Evolutionary conservation across 352 stramenopile genomes (phyloP), one percentile per base, ranked within the genome.

Genomic region (Saprolegnia parasitica): DNA sequence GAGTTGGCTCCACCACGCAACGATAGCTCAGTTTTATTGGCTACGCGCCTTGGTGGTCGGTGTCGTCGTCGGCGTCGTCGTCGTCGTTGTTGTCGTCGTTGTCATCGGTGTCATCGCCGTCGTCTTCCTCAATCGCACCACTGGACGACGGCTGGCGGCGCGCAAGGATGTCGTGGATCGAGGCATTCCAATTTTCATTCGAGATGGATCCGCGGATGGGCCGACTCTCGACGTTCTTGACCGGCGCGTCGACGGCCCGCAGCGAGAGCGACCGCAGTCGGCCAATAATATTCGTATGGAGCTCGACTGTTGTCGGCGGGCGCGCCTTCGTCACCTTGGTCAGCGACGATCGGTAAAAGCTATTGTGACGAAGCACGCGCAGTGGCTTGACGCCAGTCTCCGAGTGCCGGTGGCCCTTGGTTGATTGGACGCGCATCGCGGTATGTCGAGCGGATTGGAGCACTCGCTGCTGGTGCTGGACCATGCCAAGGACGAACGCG

Each of bases 401-500:
- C 24, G 24, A 60, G 52, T 60, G 24, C 11, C 52, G 24, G 9
- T 35, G 24, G 52, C 52, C 24, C 9, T 20, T 60, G 46, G 46
- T 52, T 52, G 46, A 21, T 52, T 52, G 46, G 18, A 52, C 46
- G 46, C 21, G 46, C 21, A 52, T 20, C 24, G 11, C 3, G 11
- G 13, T 9, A 9, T 60, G 11, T 70, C 58, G 29, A 35, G 29
- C 29, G 29, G 29, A 35, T 83, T 82, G 10, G 89, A 93, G 85
- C 35, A 84, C 57, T 5, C 78, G 75, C 26, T 84, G 84, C 71
- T 92, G 84, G 55, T 90, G 83, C 21, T 79, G 71, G 5, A 92
- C 75, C 84, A 92, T 90, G 11, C 87, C 78, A 26, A 89, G 74
- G 20, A 89, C 80, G 55, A 93, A 91, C 62, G 90, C 81, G 24